phyloP scores from a whole-genome alignment of 345 rosid genomes.

The Microthlaspi erraticum region DNA sequence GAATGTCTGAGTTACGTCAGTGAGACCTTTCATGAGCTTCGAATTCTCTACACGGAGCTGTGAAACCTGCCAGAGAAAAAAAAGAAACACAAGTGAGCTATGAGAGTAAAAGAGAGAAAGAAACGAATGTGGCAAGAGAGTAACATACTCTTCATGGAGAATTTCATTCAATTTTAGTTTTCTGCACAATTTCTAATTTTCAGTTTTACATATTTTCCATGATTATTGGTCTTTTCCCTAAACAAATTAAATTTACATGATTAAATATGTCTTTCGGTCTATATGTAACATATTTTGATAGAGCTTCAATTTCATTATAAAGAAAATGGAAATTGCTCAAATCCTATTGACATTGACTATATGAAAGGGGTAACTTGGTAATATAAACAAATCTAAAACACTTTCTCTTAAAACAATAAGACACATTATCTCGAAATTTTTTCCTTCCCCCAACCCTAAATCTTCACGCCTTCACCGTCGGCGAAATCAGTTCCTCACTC shows the following conservation, averaged over 20 bases:
- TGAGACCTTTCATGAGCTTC: conserved; percentile 63
- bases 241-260: too few species aligned
- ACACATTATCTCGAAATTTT: neutral
- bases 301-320: neutral
- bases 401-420: neutral
- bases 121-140: conserved; percentile 16
- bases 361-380: conserved; percentile 2
- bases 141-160: too few species aligned
- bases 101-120: conserved; percentile 7
- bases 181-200: too few species aligned
- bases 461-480: conserved; percentile 31
- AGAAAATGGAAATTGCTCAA: neutral
- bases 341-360: neutral
- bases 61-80: conserved; percentile 60
- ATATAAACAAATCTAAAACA: neutral
- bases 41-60: conserved; percentile 85
- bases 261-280: too few species aligned
- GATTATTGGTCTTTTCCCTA: too few species aligned
- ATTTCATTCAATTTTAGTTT: too few species aligned
- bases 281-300: neutral
- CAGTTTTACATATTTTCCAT: too few species aligned
- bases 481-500: neutral
- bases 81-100: conserved; percentile 14
- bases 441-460: conserved; percentile 11
- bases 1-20: conserved; percentile 75